Evolutionary conservation across 2,329 filamentous ascomycete species (phyloP).

Genomic region (Neonectria hederae): DNA sequence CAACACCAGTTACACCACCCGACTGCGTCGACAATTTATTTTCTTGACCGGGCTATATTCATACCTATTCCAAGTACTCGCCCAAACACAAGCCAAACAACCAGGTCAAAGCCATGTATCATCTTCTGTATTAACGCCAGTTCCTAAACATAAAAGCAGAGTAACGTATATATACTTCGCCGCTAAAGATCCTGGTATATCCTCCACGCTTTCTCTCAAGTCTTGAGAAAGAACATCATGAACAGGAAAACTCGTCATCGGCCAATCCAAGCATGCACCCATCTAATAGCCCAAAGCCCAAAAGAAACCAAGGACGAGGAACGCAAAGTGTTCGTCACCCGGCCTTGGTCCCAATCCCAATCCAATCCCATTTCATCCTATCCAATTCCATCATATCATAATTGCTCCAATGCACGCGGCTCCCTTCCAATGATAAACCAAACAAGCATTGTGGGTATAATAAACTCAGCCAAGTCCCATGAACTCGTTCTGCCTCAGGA

Average conservation of each 20-base stretch:
- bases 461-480: conserved; percentile 46
- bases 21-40: too few species aligned
- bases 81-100: not conserved
- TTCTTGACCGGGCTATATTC: too few species aligned
- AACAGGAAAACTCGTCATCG: not conserved
- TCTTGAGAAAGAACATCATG: conserved; percentile 14
- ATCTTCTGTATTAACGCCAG: conserved; percentile 7
- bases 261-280: conserved; percentile 15
- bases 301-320: conserved; percentile 13
- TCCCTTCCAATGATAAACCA: conserved; percentile 29
- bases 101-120: not conserved
- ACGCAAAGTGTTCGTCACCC: conserved; percentile 9
- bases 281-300: conserved; percentile 24
- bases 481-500: conserved; percentile 74
- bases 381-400: not conserved
- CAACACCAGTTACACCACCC: not conserved
- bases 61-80: too few species aligned
- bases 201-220: conserved; percentile 30
- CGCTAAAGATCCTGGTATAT: conserved; percentile 34
- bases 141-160: conserved; percentile 1
- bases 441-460: conserved; percentile 41
- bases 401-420: conserved; percentile 20
- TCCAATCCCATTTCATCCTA: not conserved
- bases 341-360: conserved; percentile 1
- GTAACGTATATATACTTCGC: conserved; percentile 21